Evolutionary conservation across 2,329 filamentous ascomycete genomes (phyloP), one percentile per base, ranked within the genome.

Genomic region (Aspergillus puulaauensis): DNA sequence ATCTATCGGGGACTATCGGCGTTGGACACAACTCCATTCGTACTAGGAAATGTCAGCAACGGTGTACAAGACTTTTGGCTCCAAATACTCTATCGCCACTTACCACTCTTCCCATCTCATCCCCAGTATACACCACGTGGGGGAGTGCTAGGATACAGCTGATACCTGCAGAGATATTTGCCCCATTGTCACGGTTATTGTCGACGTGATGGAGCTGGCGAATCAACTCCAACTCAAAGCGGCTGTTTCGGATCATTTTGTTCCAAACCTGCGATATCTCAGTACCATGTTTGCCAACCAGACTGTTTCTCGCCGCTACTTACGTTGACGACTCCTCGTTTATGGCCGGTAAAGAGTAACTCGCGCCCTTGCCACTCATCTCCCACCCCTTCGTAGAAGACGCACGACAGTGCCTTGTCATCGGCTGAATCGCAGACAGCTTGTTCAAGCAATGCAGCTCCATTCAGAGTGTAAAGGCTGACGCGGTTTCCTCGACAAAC

Each of bases 331-430:
- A 92, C 82, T 0, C 95, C 95, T 52, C 87, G 82, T 62, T 85
- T 82, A 71, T 98, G 95, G 0, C 95, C 95, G 0, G 93, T 98
- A 63, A 99, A 93, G 39, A 98, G 79, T 44, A 99, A 80, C 60
- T 89, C 88, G 54, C 89, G 88, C 75, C 96, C 91, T 3, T 96
- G 81, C 91, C 93, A 98, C 75, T 98, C 95, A 66, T 92, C 95
- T 2, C 88, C 89, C 0, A 87, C 84, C 0, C 93, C 93, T 72
- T 98, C 93, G 75, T 98, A 98, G 73, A 96, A 96, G 3, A 93
- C 90, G 62, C 92, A 95, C 1, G 89, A 87, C 49, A 90, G 82
- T 2, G 97, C 86, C 35, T 83, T 86, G 69, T 97, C 93, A 23
- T 93, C 90, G 9, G 82, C 79, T 4, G 79, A 76, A 17, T 85